Evolutionary conservation across 768 basidiomycete species (phyloP).

Genomic region (Amanita muscaria): DNA sequence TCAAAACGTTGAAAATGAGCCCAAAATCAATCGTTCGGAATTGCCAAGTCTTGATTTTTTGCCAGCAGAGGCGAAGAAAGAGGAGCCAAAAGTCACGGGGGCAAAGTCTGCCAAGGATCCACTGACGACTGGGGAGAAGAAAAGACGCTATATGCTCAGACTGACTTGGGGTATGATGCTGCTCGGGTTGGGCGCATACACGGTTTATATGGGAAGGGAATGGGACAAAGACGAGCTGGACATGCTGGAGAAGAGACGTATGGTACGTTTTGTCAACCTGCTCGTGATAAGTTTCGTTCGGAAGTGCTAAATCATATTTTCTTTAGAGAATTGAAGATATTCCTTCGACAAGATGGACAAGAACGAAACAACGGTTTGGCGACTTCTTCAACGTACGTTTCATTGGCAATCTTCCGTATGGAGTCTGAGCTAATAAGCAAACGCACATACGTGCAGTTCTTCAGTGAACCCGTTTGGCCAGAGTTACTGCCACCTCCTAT

Average conservation of each 20-base stretch:
- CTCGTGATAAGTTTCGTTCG: neutral
- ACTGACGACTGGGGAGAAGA: constrained; percentile 70
- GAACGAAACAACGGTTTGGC: constrained; percentile 52
- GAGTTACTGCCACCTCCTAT: constrained; percentile 85
- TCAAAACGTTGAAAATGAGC: neutral
- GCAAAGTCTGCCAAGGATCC: constrained; percentile 73
- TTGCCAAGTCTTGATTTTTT: constrained; percentile 60
- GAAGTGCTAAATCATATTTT: constrained; percentile 1
- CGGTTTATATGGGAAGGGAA: constrained; percentile 64
- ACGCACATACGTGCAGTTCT: constrained; percentile 43
- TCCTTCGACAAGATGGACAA: constrained; percentile 52
- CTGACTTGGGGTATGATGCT: constrained; percentile 44
- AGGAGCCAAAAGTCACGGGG: constrained; percentile 49
- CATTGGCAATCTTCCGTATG: too few relatives aligned
- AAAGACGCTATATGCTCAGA: constrained; percentile 48
- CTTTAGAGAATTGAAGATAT: constrained; percentile 48
- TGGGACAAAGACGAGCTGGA: constrained; percentile 73
- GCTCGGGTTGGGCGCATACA: constrained; percentile 47
- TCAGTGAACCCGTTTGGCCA: constrained; percentile 89
- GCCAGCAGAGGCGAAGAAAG: constrained; percentile 35
- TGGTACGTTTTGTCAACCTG: constrained; percentile 36
- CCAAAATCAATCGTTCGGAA: constrained; percentile 2
- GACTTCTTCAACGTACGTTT: constrained; percentile 64
- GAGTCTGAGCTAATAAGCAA: neutral
- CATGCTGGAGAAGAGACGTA: constrained; percentile 55